Conservation (phyloP, 768 basidiomycete species). For the Mycena sanguinolenta region DNA sequence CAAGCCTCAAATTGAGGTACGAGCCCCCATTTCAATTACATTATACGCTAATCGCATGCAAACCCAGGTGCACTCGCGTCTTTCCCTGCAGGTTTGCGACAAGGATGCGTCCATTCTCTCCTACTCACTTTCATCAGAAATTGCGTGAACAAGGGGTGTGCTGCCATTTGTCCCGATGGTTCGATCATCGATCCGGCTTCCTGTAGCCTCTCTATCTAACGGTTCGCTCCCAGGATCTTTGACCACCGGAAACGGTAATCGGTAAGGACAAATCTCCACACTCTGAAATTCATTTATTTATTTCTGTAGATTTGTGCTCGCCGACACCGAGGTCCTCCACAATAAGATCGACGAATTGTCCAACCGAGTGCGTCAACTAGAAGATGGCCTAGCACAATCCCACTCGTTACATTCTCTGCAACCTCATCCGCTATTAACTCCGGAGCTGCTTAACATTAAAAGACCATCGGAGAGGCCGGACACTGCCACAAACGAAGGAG, state of each 20-base stretch:
- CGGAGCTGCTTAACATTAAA: slow-evolving; percentile 75
- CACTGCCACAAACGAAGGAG: slow-evolving; percentile 67
- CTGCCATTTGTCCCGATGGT: slow-evolving; percentile 79
- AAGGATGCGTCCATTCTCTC: slow-evolving; percentile 14
- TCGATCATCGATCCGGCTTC: slow-evolving; percentile 27
- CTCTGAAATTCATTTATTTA: too few species aligned
- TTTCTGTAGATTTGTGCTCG: slow-evolving; percentile 70
- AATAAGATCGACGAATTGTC: slow-evolving; percentile 76
- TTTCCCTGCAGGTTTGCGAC: slow-evolving; percentile 72
- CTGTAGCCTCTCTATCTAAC: slow-evolving; percentile 19
- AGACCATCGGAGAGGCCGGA: slow-evolving; percentile 68
- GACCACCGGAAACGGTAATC: slow-evolving; percentile 81
- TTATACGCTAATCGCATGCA: slow-evolving; percentile 24
- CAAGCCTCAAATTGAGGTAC: slow-evolving; percentile 75
- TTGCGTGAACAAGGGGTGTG: slow-evolving; percentile 70
- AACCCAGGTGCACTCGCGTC: slow-evolving; percentile 68
- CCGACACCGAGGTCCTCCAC: slow-evolving; percentile 77
- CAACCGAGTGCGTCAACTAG: slow-evolving; percentile 74
- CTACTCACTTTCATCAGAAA: slow-evolving; percentile 49
- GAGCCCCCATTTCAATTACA: slow-evolving; percentile 28
- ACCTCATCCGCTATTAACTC: slow-evolving; percentile 69
- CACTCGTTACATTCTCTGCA: slow-evolving; percentile 63
- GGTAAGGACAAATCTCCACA: slow-evolving; percentile 53
- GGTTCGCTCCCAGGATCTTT: slow-evolving; percentile 64
- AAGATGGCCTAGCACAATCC: slow-evolving; percentile 71